Evolutionary conservation across 1,284 basidiomycete species (phyloP), one percentile per base, ranked within the genome.

Genomic region (Boletus sp.): DNA sequence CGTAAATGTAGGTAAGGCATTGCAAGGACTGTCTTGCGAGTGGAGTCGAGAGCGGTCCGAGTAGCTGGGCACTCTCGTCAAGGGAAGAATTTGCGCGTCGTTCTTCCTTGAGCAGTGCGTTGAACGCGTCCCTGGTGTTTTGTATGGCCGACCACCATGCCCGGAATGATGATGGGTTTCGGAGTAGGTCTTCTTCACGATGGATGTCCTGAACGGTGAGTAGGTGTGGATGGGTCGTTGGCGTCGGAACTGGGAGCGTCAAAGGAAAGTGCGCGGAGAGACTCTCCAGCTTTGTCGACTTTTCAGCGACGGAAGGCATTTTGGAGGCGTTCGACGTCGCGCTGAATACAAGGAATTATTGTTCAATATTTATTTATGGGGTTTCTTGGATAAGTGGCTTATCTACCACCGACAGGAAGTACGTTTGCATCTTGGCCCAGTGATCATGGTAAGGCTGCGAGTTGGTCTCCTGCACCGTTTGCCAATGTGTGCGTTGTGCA

Each of bases 131-230:
- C 59, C 83, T 80, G 43, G 92, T 79, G 44, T 82, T 76, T 51
- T 82, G 77, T 59, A 99, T 90, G 59, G 94, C 90, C 1, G 84
- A 75, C 77, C 89, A 85, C 96, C 96, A 99, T 57, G 88, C 82
- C 26, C 91, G 82, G 66, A 94, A 89, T 49, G 94, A 96, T 50
- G 81, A 80, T 3, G 92, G 90, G 69, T 98, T 97, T 53, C 91
- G 82, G 27, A 94, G 74, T n/a, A 99, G 79, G 69, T 99, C 95
- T 69, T 99, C 94, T 72, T 98, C 96, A 36, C 91, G 83, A 52
- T 85, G 78, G 29, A 97, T 68, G 68, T 98, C 94, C 43, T 81
- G 76, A 25, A 82, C 69, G 3, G 84, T 77, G 56, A 98, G 77
- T 44, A 98, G 76, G 49, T 84, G 74, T 14, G 87, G 76, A 61